These are phyloP conservation scores for Colletotrichum sp. DNA, from an alignment of 2,329 filamentous ascomycete species.

Conservation along the genomic window DNA sequence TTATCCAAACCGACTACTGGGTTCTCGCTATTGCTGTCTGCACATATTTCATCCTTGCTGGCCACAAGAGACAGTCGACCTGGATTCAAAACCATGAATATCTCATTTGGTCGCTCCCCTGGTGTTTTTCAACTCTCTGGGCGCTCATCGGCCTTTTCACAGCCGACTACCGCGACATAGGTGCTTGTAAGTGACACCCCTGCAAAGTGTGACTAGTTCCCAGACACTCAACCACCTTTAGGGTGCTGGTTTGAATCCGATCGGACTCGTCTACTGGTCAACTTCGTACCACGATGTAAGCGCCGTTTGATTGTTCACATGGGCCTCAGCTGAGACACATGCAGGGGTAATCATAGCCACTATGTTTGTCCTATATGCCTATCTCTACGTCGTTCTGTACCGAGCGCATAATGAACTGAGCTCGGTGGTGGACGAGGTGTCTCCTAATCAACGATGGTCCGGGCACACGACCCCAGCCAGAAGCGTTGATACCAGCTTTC, in stretches of 20 bases:
- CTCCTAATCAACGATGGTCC: neutral
- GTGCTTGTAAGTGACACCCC: constrained; percentile 24
- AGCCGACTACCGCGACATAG: constrained; percentile 36
- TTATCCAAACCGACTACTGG: constrained; percentile 49
- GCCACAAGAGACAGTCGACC: constrained; percentile 34
- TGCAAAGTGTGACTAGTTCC: neutral
- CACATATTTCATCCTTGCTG: constrained; percentile 43
- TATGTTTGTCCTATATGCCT: constrained; percentile 40
- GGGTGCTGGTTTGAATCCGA: constrained; percentile 47
- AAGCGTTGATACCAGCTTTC: neutral
- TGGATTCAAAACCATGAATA: constrained; percentile 40
- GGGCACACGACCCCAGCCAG: neutral
- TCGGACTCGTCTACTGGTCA: constrained; percentile 38
- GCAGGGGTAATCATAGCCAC: constrained; percentile 37
- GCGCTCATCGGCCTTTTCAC: constrained; percentile 33
- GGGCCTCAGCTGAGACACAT: neutral
- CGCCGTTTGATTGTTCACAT: neutral
- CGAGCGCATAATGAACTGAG: constrained; percentile 37
- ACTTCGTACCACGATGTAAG: constrained; percentile 43
- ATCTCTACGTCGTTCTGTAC: constrained; percentile 42
- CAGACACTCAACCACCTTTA: neutral
- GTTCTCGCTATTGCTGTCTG: constrained; percentile 43
- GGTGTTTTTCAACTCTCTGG: constrained; percentile 39
- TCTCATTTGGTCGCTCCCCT: constrained; percentile 37
- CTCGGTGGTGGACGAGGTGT: constrained; percentile 30